phyloP scores from a whole-genome alignment of 1,284 basidiomycete species.

The Neonothopanus nambi region DNA sequence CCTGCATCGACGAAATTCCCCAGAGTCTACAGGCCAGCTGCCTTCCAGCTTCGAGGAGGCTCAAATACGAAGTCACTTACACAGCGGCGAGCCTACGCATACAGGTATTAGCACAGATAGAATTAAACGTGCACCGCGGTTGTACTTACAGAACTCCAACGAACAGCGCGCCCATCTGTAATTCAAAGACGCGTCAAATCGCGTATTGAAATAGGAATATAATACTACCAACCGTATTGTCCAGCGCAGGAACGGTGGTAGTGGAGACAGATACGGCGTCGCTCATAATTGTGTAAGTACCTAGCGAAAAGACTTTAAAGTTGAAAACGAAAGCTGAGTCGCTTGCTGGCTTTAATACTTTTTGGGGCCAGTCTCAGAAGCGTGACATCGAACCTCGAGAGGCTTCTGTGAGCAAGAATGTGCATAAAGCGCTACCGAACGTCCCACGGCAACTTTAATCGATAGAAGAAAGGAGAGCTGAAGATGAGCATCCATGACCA shows the following conservation, averaged over 20 bases:
- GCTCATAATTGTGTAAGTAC: too few relatives aligned
- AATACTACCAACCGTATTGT: constrained; percentile 8
- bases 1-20: constrained; percentile 13
- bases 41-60: background rate
- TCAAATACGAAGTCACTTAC: constrained; percentile 6
- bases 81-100: constrained; percentile 6
- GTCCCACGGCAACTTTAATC: too few relatives aligned
- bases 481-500: too few relatives aligned
- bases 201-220: background rate
- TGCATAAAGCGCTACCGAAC: too few relatives aligned
- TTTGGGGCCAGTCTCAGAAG: too few relatives aligned
- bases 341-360: too few relatives aligned
- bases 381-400: too few relatives aligned
- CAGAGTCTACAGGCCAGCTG: constrained; percentile 6
- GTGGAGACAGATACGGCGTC: too few relatives aligned
- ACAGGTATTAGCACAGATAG: background rate
- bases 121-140: background rate
- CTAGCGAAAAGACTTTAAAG: too few relatives aligned
- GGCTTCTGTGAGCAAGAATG: too few relatives aligned
- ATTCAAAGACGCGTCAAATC: background rate
- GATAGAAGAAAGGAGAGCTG: too few relatives aligned
- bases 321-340: too few relatives aligned
- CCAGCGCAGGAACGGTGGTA: constrained; percentile 3
- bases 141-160: constrained; percentile 14
- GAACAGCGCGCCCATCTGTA: constrained; percentile 14